phyloP scores from a whole-genome alignment of 1,284 basidiomycete species.

The Ustilago loliicola region DNA sequence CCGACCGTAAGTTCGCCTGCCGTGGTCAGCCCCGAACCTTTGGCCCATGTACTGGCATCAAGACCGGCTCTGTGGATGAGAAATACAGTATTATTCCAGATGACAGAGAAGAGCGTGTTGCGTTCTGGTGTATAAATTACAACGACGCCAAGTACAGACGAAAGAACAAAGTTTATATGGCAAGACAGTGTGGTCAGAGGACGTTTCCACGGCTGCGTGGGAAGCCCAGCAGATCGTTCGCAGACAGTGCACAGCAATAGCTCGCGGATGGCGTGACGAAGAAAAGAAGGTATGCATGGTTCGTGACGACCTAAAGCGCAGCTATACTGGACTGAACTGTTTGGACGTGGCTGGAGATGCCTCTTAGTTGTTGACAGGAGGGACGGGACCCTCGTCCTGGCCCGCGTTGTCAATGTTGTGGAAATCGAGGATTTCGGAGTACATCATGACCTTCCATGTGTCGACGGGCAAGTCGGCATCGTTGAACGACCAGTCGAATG shows the following conservation, averaged over 20 bases:
- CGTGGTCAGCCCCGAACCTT: neutral
- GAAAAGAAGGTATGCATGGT: neutral
- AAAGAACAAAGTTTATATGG: conserved; percentile 23
- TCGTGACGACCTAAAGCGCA: neutral
- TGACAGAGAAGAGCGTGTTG: conserved; percentile 24
- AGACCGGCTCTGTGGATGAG: conserved; percentile 1
- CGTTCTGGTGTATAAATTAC: conserved; percentile 29
- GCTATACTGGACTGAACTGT: neutral
- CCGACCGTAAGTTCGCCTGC: neutral
- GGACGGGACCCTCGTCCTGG: conserved; percentile 59
- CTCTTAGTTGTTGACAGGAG: conserved; percentile 42
- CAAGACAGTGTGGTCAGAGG: conserved; percentile 1
- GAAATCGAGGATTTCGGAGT: conserved; percentile 72
- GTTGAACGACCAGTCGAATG: conserved; percentile 99
- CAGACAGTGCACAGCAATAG: neutral
- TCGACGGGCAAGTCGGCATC: conserved; percentile 99
- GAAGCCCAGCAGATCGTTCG: neutral
- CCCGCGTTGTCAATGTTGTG: conserved; percentile 69
- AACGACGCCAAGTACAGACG: conserved; percentile 26
- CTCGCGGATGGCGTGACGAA: conserved; percentile 2
- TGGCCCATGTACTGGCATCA: too few species aligned
- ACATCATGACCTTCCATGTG: conserved; percentile 91
- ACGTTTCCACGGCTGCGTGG: neutral
- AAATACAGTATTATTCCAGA: conserved; percentile 33
- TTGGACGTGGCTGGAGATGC: neutral